A percentile compares a stretch with the other conserved stretches of the same genome.
Evolutionary conservation across 371 early-diverging fungal genomes (phyloP).

Genomic region (Dichotomocladium elegans): DNA sequence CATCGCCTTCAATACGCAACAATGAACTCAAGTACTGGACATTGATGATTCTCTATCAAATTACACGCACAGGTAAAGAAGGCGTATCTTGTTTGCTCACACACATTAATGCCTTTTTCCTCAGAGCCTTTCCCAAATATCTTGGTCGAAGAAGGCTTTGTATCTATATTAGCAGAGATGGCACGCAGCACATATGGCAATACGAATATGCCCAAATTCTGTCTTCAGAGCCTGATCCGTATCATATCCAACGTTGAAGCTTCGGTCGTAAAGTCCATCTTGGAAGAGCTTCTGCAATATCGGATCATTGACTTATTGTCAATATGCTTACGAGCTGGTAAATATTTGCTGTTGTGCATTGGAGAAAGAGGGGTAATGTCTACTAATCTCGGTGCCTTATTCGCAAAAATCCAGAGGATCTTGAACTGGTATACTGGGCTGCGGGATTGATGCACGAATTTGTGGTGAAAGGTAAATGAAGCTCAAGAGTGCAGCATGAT

Average conservation of each 20-base stretch:
- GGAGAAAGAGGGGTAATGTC: neutral
- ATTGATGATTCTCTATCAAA: slow-evolving; percentile 71
- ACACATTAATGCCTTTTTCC: no score
- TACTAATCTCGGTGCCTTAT: neutral
- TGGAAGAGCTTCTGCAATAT: slow-evolving; percentile 58
- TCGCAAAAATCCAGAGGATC: slow-evolving; percentile 51
- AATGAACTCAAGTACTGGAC: slow-evolving; percentile 82
- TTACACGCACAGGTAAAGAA: slow-evolving; percentile 62
- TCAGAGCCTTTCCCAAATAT: slow-evolving; percentile 60
- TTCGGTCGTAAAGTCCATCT: slow-evolving; percentile 35
- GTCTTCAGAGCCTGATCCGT: slow-evolving; percentile 78
- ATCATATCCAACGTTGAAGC: slow-evolving; percentile 61
- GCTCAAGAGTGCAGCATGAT: neutral
- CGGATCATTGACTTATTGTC: slow-evolving; percentile 66
- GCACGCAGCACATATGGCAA: slow-evolving; percentile 76
- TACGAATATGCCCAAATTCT: slow-evolving; percentile 79
- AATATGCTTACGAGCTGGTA: slow-evolving; percentile 68
- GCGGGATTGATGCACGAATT: slow-evolving; percentile 80
- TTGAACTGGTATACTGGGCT: slow-evolving; percentile 81
- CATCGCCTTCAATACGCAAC: slow-evolving; percentile 50
- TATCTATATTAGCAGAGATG: slow-evolving; percentile 64
- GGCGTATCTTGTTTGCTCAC: no score
- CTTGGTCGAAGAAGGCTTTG: slow-evolving; percentile 54
- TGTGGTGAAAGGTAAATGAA: slow-evolving; percentile 54
- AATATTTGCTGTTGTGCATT: neutral